Evolutionary conservation across 1,284 basidiomycete species (phyloP).

Genomic region (Peniophora sp.): DNA sequence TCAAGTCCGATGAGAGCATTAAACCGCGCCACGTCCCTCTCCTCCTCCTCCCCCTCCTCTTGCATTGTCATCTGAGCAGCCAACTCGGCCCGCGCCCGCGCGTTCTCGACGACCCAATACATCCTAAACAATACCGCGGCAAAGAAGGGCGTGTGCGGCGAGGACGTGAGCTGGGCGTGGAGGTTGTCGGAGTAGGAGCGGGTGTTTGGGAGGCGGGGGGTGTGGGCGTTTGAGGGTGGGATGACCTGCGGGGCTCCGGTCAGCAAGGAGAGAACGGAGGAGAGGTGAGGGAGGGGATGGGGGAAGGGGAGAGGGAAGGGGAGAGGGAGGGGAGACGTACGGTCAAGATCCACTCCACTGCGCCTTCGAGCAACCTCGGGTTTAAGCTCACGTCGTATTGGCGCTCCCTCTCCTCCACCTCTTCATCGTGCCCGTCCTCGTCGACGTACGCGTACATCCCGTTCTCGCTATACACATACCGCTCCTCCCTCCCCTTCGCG

Average conservation of each 20-base stretch:
- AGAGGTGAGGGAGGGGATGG: background rate
- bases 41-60: no score
- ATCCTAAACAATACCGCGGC: conserved; percentile 9
- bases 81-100: no score
- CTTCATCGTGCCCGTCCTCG: background rate
- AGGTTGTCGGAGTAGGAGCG: conserved; percentile 8
- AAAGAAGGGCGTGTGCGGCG: conserved; percentile 11
- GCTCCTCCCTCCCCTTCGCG: background rate
- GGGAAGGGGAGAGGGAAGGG: background rate
- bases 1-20: no score
- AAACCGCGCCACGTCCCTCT: no score
- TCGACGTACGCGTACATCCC: background rate
- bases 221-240: conserved; percentile 1
- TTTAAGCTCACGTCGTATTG: background rate
- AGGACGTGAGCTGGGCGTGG: conserved; percentile 9
- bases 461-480: background rate
- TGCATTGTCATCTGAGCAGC: no score
- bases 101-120: conserved; percentile 1
- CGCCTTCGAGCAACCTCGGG: conserved; percentile 2
- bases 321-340: conserved; percentile 1
- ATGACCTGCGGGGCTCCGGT: no score
- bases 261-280: no score
- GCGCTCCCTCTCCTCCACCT: background rate
- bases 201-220: background rate
- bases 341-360: conserved; percentile 12